These are phyloP conservation scores for Priceomyces melissophilus DNA, from an alignment of 805 yeast species.

Conservation along the genomic window DNA sequence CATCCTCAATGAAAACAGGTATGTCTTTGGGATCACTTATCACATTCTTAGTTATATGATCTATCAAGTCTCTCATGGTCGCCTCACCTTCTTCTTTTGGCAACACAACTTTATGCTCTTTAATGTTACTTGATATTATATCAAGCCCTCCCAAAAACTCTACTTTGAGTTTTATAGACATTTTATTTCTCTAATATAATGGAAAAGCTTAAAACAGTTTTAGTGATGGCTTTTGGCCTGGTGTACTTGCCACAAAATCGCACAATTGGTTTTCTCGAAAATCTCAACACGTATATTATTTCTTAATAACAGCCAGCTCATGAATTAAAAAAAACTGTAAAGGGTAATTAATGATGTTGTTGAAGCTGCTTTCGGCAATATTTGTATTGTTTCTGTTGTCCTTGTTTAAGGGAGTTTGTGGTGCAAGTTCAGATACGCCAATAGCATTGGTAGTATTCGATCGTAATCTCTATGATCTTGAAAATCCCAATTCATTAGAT, in stretches of 20 bases:
- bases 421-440: constrained; percentile 4
- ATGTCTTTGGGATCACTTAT: constrained; percentile 60
- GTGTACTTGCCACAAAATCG: constrained; percentile 1
- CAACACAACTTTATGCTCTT: constrained; percentile 47
- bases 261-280: neutral
- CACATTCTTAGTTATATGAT: constrained; percentile 50
- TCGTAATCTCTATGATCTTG: constrained; percentile 20
- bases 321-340: neutral
- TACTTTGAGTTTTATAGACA: constrained; percentile 35
- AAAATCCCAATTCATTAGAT: constrained; percentile 9
- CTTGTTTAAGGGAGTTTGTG: constrained; percentile 3
- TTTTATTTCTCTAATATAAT: constrained; percentile 2
- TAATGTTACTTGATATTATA: constrained; percentile 60
- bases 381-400: constrained; percentile 7
- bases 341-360: constrained; percentile 2
- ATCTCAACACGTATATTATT: constrained; percentile 3
- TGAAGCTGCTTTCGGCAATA: constrained; percentile 7
- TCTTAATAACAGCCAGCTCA: neutral
- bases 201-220: neutral
- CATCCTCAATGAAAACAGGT: constrained; percentile 79
- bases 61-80: constrained; percentile 51
- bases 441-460: constrained; percentile 35
- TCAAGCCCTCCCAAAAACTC: constrained; percentile 78
- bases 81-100: constrained; percentile 43
- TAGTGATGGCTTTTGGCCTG: neutral